Conservation (phyloP, 805 yeast species). For the Kluyveromyces dobzhanskii region DNA sequence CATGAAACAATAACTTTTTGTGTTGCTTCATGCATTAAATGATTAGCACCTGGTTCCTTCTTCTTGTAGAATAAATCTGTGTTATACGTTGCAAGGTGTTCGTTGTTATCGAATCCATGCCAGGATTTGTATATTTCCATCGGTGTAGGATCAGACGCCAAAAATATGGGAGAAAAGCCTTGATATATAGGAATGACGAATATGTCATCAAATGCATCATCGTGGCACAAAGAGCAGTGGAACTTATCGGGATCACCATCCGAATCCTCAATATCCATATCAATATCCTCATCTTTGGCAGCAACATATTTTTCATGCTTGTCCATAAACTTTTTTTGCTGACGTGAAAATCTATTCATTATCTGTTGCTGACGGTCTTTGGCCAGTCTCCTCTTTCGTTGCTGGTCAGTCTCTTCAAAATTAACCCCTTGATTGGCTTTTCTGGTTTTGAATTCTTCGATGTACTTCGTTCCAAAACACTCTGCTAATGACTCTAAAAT, state of each 20-base stretch:
- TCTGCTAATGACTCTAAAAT: slow-evolving; percentile 44
- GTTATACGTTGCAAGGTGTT: slow-evolving; percentile 15
- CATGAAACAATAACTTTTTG: slow-evolving; percentile 60
- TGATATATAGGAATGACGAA: slow-evolving; percentile 54
- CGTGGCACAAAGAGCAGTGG: slow-evolving; percentile 56
- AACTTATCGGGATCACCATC: slow-evolving; percentile 14
- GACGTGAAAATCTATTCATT: slow-evolving; percentile 55
- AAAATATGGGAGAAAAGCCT: slow-evolving; percentile 39
- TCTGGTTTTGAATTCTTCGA: slow-evolving; percentile 41
- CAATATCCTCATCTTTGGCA: slow-evolving; percentile 36
- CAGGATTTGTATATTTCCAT: slow-evolving; percentile 25
- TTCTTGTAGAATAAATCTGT: slow-evolving; percentile 13
- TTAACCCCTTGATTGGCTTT: slow-evolving; percentile 33
- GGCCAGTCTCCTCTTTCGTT: slow-evolving; percentile 48
- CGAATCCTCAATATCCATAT: slow-evolving; percentile 28
- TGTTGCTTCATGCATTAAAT: slow-evolving; percentile 6
- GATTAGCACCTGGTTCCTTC: slow-evolving; percentile 10
- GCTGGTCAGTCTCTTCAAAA: slow-evolving; percentile 45
- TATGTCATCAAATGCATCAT: slow-evolving; percentile 38
- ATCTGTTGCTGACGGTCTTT: slow-evolving; percentile 54
- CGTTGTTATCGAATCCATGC: slow-evolving; percentile 23
- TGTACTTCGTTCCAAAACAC: slow-evolving; percentile 49
- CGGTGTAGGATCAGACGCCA: slow-evolving; percentile 29
- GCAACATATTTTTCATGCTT: slow-evolving; percentile 34
- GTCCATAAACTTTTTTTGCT: slow-evolving; percentile 67